Evolutionary conservation across 83 land plant species (phyloP), one percentile per base, ranked within the genome.

Genomic region (Picea engelmannii): DNA sequence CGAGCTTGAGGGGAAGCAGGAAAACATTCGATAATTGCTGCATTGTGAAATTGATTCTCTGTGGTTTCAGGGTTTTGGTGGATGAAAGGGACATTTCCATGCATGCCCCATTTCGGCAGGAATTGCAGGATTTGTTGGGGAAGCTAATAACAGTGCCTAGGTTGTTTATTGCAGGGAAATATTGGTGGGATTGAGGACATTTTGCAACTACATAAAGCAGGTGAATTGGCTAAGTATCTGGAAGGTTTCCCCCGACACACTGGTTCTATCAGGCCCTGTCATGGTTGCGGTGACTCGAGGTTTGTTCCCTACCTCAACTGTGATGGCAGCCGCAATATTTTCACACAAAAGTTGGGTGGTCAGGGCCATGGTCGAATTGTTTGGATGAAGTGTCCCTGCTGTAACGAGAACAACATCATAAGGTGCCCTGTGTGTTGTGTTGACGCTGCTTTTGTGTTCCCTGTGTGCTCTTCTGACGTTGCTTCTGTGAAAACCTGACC

Each of bases 1-100:
- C 92, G 13, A 92, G 94, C 80, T 80, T 92, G 5, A 47, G 94
- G 60, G 94, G 94, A 1, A 81, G 90, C 11, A 68, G 90, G 66
- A 92, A 88, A 81, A 90, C 92, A 15, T 92, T 84, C 82, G 94
- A 90, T 79, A 92, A 92, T 66, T 92, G 94, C 38, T 88, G 87
- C 62, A 18, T 75, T 35, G 86, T 85, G 21, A 84, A 88, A 18
- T 24, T 88, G 79, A 88, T 92, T 3, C 67, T 92, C 2, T 82
- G 82, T 38, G 81, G 87, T 12, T 69, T 84, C 18, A 86, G 90
- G 1, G 68, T 88, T 13, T 76, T 83, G 10, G 81, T 92, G 23
- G 94, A 92, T 64, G 94, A 92, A 78, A 76, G 90, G 82, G 94
- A 88, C 38, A 83, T 90, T 2, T 92, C 94, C 42, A 88, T 92